phyloP scores from a whole-genome alignment of 2,329 filamentous ascomycete species.

The Emergomyces africanus region DNA sequence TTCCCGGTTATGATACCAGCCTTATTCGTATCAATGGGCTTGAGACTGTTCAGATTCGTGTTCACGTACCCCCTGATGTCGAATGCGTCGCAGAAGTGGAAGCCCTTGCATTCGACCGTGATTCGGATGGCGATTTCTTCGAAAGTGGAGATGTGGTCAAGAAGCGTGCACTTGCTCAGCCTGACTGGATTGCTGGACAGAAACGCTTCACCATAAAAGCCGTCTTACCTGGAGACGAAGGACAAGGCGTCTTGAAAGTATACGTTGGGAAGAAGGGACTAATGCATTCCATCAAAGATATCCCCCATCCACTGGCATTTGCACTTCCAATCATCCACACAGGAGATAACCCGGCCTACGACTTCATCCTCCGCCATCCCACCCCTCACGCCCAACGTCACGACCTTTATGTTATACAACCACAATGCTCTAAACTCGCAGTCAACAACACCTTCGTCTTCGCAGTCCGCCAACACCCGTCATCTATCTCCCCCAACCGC shows the following conservation, averaged over 20 bases:
- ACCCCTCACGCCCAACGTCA: constrained; percentile 96
- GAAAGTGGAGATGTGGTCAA: constrained; percentile 78
- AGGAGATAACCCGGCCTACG: constrained; percentile 86
- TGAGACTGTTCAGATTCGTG: constrained; percentile 81
- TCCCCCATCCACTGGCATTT: constrained; percentile 81
- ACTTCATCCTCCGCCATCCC: constrained; percentile 84
- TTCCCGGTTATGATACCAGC: constrained; percentile 86
- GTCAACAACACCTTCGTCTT: constrained; percentile 98
- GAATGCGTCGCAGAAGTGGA: constrained; percentile 91
- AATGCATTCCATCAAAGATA: constrained; percentile 96
- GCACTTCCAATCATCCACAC: constrained; percentile 81
- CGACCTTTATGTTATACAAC: constrained; percentile 92
- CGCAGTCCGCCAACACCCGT: constrained; percentile 82
- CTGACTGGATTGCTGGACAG: constrained; percentile 74
- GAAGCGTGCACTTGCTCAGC: constrained; percentile 80
- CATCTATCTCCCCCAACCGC: constrained; percentile 25
- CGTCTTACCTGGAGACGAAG: constrained; percentile 80
- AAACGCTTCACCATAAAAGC: constrained; percentile 94
- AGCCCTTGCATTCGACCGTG: constrained; percentile 63
- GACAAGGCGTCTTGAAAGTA: constrained; percentile 72
- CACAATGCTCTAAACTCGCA: constrained; percentile 77
- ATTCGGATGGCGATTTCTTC: constrained; percentile 82
- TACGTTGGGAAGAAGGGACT: constrained; percentile 90
- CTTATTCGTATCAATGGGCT: constrained; percentile 75
- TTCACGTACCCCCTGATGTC: constrained; percentile 77